Conservation (phyloP, 2,329 filamentous ascomycete genomes). For the Talaromyces albobiverticillius region DNA sequence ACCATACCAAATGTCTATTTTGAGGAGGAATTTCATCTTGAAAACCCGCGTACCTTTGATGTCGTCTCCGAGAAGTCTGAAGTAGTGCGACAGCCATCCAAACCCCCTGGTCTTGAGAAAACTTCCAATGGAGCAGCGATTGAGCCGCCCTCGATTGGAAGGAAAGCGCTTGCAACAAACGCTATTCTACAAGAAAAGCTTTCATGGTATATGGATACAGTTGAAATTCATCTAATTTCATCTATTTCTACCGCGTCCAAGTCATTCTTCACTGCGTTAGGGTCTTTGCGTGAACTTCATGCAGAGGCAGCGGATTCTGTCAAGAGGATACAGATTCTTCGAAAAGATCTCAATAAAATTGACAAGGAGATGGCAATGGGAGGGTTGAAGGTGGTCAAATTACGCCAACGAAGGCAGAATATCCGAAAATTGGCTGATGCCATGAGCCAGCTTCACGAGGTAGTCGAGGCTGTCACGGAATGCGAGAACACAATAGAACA, state of each 20-base stretch:
- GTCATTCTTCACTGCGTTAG: slow-evolving; percentile 92
- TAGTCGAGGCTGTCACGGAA: slow-evolving; percentile 69
- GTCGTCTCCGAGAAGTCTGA: slow-evolving; percentile 94
- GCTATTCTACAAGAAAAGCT: slow-evolving; percentile 97
- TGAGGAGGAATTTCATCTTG: slow-evolving; percentile 89
- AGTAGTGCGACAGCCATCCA: slow-evolving; percentile 71
- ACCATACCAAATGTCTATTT: slow-evolving; percentile 94
- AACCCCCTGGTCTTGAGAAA: slow-evolving; percentile 52
- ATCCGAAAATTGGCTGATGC: slow-evolving; percentile 77
- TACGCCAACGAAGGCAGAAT: slow-evolving; percentile 79
- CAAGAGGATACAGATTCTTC: slow-evolving; percentile 73
- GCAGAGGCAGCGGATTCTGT: slow-evolving; percentile 91
- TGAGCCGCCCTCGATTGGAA: slow-evolving; percentile 54
- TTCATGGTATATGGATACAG: slow-evolving; percentile 99
- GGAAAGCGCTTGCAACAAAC: slow-evolving; percentile 91
- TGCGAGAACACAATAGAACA: slow-evolving; percentile 81
- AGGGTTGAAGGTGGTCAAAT: slow-evolving; percentile 80
- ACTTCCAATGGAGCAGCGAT: slow-evolving; percentile 57
- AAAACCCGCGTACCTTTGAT: slow-evolving; percentile 95
- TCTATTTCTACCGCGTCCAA: slow-evolving; percentile 95
- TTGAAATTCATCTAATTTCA: slow-evolving; percentile 93
- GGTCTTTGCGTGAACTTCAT: slow-evolving; percentile 85
- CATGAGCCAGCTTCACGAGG: slow-evolving; percentile 74
- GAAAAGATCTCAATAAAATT: slow-evolving; percentile 74
- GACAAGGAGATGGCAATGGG: slow-evolving; percentile 84